phyloP scores from a whole-genome alignment of 1,284 basidiomycete genomes.

The Xanthoconium separans region DNA sequence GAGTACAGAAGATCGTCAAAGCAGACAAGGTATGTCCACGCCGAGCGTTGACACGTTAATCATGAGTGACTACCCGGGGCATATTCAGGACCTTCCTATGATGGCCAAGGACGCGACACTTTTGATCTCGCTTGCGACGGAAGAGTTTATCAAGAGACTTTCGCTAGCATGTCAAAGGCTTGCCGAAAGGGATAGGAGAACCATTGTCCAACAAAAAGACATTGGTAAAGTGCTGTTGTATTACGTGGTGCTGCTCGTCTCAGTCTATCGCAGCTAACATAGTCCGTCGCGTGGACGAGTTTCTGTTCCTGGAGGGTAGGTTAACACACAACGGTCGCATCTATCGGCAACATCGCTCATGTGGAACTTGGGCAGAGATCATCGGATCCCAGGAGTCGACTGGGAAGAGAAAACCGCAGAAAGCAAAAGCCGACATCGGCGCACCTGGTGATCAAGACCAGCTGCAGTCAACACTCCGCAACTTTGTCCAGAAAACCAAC shows the following conservation, averaged over 20 bases:
- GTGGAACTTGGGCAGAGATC: conserved; percentile 42
- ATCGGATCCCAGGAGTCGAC: conserved; percentile 49
- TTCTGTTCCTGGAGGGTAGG: conserved; percentile 65
- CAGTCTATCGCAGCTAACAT: conserved; percentile 47
- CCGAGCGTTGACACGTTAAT: neutral
- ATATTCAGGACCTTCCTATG: conserved; percentile 64
- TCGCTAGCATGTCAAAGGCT: conserved; percentile 57
- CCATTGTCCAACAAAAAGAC: conserved; percentile 69
- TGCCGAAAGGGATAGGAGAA: conserved; percentile 61
- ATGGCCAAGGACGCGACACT: conserved; percentile 72
- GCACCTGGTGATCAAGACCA: conserved; percentile 18
- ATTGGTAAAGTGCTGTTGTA: conserved; percentile 47
- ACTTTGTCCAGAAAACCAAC: conserved; percentile 37
- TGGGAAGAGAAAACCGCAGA: conserved; percentile 42
- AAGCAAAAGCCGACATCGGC: conserved; percentile 22
- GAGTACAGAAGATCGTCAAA: conserved; percentile 78
- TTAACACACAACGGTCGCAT: conserved; percentile 40
- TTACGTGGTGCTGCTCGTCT: neutral
- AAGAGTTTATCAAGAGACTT: conserved; percentile 72
- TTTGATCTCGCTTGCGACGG: conserved; percentile 72
- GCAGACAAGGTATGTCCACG: conserved; percentile 63
- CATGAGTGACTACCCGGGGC: neutral
- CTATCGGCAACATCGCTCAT: conserved; percentile 4
- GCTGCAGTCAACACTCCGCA: conserved; percentile 42
- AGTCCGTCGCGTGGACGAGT: conserved; percentile 67